These are phyloP conservation scores for Pseudozyma pruni DNA, from an alignment of 1,284 basidiomycete genomes.

Conservation along the genomic window DNA sequence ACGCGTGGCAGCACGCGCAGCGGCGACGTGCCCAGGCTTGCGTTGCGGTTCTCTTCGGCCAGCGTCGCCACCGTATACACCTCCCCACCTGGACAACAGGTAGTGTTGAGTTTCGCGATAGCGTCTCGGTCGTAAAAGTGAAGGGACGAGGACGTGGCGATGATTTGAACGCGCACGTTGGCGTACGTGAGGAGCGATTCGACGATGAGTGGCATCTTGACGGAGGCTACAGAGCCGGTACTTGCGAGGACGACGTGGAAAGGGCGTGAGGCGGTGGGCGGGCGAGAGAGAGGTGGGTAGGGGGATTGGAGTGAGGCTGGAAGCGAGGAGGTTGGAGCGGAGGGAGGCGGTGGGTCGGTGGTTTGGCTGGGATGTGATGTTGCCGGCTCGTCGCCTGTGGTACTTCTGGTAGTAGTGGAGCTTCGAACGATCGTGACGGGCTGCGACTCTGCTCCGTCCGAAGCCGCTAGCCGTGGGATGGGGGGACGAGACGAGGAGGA, in stretches of 20 bases:
- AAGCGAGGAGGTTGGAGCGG: constrained; percentile 6
- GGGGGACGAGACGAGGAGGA: constrained; percentile 24
- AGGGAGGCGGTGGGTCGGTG: too few species aligned
- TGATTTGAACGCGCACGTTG: constrained; percentile 83
- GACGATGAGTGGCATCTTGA: constrained; percentile 91
- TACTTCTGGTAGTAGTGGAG: too few species aligned
- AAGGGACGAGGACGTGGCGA: constrained; percentile 81
- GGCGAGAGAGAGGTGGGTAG: constrained; percentile 41
- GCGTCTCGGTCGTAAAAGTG: constrained; percentile 78
- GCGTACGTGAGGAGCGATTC: constrained; percentile 76
- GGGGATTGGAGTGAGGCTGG: constrained; percentile 59
- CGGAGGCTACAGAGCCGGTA: constrained; percentile 91
- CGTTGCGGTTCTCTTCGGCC: constrained; percentile 47
- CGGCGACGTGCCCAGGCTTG: constrained; percentile 7
- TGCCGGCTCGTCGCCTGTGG: too few species aligned
- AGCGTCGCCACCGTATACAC: constrained; percentile 28
- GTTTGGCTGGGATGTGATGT: too few species aligned
- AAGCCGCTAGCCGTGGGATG: constrained; percentile 16
- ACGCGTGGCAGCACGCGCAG: constrained; percentile 54
- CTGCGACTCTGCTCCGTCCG: constrained; percentile 25
- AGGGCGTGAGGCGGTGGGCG: constrained; percentile 48
- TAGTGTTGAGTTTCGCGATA: constrained; percentile 65
- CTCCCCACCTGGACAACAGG: not conserved
- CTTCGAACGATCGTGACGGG: constrained; percentile 13
- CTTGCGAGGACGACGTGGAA: constrained; percentile 82